Evolutionary conservation across 768 basidiomycete genomes (phyloP).

Genomic region (Cystobasidium ongulense): DNA sequence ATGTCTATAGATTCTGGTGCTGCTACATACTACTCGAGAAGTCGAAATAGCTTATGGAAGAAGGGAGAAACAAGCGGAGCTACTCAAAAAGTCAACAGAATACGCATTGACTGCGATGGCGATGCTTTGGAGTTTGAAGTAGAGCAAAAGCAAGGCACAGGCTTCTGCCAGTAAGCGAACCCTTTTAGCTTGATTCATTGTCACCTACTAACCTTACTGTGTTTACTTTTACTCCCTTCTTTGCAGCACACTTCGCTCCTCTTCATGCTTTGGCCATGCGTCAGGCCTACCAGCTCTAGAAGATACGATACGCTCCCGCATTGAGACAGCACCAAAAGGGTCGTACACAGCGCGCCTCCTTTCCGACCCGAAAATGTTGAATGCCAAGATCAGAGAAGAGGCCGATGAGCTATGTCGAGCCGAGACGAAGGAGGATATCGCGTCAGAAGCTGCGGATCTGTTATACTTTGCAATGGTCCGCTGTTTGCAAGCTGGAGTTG

Average conservation of each 20-base stretch:
- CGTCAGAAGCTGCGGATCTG: slow-evolving; percentile 92
- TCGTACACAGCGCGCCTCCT: slow-evolving; percentile 87
- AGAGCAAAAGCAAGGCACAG: slow-evolving; percentile 60
- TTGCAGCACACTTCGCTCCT: slow-evolving; percentile 13
- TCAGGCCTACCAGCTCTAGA: slow-evolving; percentile 76
- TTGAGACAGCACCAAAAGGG: slow-evolving; percentile 70
- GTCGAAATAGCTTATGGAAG: slow-evolving; percentile 84
- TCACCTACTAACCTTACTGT: neutral
- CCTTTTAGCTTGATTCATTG: neutral
- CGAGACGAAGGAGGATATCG: slow-evolving; percentile 66
- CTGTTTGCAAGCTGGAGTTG: slow-evolving; percentile 55
- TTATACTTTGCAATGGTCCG: slow-evolving; percentile 76
- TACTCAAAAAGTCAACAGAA: slow-evolving; percentile 73
- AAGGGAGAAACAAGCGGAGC: slow-evolving; percentile 96
- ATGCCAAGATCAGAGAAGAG: slow-evolving; percentile 94
- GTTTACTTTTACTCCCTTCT: neutral
- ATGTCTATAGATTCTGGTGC: slow-evolving; percentile 80
- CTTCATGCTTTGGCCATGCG: slow-evolving; percentile 72
- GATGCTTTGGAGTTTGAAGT: slow-evolving; percentile 88
- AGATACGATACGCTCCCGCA: slow-evolving; percentile 62
- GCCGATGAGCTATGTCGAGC: slow-evolving; percentile 85
- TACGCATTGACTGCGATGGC: slow-evolving; percentile 81
- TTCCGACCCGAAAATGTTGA: slow-evolving; percentile 67
- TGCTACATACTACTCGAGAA: slow-evolving; percentile 88
- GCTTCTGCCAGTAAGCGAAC: slow-evolving; percentile 62